These are phyloP conservation scores for Curvularia spicifera DNA, from an alignment of 2,329 filamentous ascomycete species.

Conservation along the genomic window DNA sequence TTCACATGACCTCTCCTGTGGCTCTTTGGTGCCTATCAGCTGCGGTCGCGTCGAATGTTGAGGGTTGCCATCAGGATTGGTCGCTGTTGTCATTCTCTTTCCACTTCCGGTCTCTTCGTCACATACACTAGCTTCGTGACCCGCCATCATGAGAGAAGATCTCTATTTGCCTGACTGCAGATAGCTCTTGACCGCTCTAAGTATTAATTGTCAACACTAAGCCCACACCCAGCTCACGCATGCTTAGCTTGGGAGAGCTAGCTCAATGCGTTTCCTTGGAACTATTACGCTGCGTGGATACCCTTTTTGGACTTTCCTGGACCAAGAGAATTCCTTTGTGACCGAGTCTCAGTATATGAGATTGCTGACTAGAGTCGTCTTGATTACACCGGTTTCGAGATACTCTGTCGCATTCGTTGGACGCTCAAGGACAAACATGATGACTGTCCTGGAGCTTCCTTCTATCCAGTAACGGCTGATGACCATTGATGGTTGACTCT, in stretches of 20 bases:
- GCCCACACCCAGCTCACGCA: neutral
- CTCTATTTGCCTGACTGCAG: neutral
- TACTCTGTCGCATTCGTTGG: neutral
- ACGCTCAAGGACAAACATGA: neutral
- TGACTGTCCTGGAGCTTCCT: neutral
- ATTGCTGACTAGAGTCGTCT: neutral
- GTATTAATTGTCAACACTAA: neutral
- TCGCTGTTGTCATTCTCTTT: neutral
- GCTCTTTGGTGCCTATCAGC: neutral
- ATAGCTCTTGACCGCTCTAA: neutral
- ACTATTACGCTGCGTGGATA: neutral
- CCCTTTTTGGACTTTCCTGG: neutral
- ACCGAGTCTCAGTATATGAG: neutral
- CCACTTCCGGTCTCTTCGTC: neutral
- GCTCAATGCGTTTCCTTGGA: neutral
- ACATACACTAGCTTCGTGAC: neutral
- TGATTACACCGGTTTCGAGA: neutral
- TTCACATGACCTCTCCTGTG: neutral
- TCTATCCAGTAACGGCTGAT: neutral
- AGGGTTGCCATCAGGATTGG: neutral
- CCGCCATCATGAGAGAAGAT: neutral
- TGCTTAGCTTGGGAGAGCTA: neutral
- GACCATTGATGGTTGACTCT: neutral
- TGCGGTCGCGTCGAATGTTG: neutral
- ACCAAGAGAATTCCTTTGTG: neutral